A percentile compares a stretch with the other conserved stretches of the same genome.
Conservation (phyloP, 208 protist genomes). For the Kentomonas sorsogonicus region DNA sequence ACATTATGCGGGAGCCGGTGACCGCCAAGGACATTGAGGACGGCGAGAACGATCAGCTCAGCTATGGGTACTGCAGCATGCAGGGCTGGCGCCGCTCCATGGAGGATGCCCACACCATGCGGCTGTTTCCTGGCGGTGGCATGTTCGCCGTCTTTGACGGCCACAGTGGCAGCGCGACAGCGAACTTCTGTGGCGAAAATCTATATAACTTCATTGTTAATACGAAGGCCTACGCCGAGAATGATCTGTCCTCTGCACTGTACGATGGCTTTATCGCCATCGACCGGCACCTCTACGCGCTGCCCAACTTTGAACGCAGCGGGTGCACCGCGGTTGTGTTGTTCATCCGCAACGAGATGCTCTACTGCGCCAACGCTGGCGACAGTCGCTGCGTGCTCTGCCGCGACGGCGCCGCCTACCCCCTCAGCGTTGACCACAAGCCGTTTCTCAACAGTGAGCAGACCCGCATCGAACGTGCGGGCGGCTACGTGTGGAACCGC, state of each 20-base stretch:
- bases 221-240: slow-evolving; percentile 48
- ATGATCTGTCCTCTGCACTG: slow-evolving; percentile 57
- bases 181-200: slow-evolving; percentile 75
- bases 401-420: slow-evolving; percentile 75
- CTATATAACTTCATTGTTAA: slow-evolving; percentile 68
- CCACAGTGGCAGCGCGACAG: slow-evolving; percentile 70
- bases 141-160: slow-evolving; percentile 91
- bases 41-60: slow-evolving; percentile 61
- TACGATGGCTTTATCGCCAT: slow-evolving; percentile 85
- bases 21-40: slow-evolving; percentile 53
- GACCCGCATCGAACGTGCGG: slow-evolving; percentile 85
- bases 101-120: slow-evolving; percentile 87
- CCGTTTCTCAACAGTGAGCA: slow-evolving; percentile 76
- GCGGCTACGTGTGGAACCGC: slow-evolving; percentile 88
- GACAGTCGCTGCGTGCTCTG: slow-evolving; percentile 90
- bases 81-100: slow-evolving; percentile 89
- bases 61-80: slow-evolving; percentile 76
- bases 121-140: slow-evolving; percentile 62
- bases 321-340: slow-evolving; percentile 87
- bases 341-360: slow-evolving; percentile 61
- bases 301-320: slow-evolving; percentile 50
- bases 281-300: slow-evolving; percentile 64
- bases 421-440: slow-evolving; percentile 93
- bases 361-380: slow-evolving; percentile 91
- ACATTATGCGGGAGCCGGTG: slow-evolving; percentile 86